Evolutionary conservation across 495 filamentous ascomycete genomes (phyloP).

Genomic region (Penicillium coprophilum): DNA sequence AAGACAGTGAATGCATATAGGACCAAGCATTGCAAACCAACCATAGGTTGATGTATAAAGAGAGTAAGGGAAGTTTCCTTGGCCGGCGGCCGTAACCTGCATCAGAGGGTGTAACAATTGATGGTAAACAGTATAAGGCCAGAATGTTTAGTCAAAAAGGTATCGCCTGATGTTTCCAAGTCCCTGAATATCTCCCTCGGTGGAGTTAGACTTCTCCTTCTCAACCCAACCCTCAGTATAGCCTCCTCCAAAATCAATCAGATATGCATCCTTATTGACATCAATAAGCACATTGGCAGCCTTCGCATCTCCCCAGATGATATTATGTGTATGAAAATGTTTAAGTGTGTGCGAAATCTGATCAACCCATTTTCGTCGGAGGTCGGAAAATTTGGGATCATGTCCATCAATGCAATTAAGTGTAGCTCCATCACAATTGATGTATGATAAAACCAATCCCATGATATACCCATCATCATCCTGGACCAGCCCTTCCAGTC

Average conservation of each 20-base stretch:
- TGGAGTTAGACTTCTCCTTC: background rate
- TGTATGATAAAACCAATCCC: background rate
- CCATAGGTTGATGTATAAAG: no score
- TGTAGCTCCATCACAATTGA: background rate
- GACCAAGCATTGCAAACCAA: no score
- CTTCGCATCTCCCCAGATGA: no score
- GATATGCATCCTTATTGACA: no score
- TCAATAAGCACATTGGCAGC: no score
- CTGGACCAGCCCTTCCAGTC: background rate
- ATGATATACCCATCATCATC: background rate
- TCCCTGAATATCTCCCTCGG: background rate
- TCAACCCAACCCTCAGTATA: background rate
- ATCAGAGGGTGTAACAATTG: no score
- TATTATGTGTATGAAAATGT: background rate
- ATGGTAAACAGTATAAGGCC: no score
- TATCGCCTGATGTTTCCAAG: background rate
- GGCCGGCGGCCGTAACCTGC: no score
- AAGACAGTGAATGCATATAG: no score
- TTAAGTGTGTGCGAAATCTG: background rate
- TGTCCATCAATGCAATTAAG: background rate
- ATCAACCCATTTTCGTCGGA: background rate
- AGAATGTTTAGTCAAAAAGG: background rate
- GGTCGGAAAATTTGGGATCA: background rate
- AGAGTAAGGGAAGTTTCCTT: no score
- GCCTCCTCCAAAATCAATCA: no score